Evolutionary conservation across 2,329 filamentous ascomycete genomes (phyloP).

Genomic region (Penicillium verrucosum): DNA sequence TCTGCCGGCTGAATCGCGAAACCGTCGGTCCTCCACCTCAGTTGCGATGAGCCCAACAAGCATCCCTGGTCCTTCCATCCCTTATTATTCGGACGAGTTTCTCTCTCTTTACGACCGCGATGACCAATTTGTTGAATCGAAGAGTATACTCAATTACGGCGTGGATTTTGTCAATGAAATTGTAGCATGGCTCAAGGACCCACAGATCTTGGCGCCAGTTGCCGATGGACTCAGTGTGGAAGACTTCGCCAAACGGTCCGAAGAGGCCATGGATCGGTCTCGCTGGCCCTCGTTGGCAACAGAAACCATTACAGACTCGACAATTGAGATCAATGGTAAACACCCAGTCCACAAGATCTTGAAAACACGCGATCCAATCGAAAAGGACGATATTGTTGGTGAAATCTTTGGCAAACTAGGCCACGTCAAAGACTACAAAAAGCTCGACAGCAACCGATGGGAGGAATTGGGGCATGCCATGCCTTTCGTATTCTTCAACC

Average conservation of each 20-base stretch:
- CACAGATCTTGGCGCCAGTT: conserved; percentile 64
- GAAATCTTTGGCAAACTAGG: conserved; percentile 77
- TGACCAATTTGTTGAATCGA: conserved; percentile 54
- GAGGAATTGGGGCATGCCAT: conserved; percentile 56
- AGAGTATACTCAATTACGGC: conserved; percentile 74
- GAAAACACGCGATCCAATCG: conserved; percentile 52
- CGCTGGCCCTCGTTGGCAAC: conserved; percentile 52
- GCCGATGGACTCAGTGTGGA: conserved; percentile 60
- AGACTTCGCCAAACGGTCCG: conserved; percentile 68
- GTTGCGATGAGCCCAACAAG: conserved; percentile 73
- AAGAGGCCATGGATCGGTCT: conserved; percentile 54
- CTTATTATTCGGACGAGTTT: conserved; percentile 71
- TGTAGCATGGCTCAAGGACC: conserved; percentile 74
- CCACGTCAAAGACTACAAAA: conserved; percentile 69
- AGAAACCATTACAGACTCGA: conserved; percentile 52
- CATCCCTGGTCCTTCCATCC: conserved; percentile 57
- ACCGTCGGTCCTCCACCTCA: conserved; percentile 55
- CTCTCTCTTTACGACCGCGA: conserved; percentile 68
- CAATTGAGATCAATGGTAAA: conserved; percentile 50
- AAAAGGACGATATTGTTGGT: conserved; percentile 56
- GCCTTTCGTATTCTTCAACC: conserved; percentile 84
- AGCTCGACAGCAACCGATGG: conserved; percentile 65
- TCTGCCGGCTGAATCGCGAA: conserved; percentile 60
- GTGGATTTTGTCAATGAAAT: conserved; percentile 72
- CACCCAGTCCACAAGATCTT: conserved; percentile 66